Percentiles rank a stretch among this genome's conserved stretches.
These are phyloP conservation scores for Phytophthora cajani DNA, from an alignment of 352 stramenopile species.

Conservation along the genomic window DNA sequence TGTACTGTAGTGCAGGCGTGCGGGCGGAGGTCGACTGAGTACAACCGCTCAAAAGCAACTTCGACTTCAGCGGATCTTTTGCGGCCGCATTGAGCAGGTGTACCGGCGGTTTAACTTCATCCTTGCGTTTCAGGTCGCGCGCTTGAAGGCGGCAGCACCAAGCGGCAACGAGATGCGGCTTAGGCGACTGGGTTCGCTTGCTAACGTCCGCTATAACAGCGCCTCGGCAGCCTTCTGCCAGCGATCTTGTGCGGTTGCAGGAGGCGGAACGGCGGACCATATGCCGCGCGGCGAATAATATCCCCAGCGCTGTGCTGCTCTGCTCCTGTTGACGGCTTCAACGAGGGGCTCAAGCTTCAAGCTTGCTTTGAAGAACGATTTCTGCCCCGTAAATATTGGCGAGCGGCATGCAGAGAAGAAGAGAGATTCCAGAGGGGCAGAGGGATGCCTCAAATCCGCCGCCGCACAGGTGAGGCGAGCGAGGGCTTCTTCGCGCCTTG, in stretches of 20 bases:
- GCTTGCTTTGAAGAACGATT: neutral
- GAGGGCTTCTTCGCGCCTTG: neutral
- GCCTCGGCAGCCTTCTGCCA: conserved; percentile 1
- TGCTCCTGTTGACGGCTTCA: neutral
- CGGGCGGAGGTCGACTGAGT: neutral
- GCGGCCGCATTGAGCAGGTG: conserved; percentile 14
- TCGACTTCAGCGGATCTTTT: conserved; percentile 13
- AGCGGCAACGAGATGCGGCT: conserved; percentile 6
- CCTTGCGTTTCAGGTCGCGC: conserved; percentile 22
- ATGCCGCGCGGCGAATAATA: conserved; percentile 3
- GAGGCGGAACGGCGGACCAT: neutral
- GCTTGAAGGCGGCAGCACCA: conserved; percentile 20
- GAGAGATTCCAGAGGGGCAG: neutral
- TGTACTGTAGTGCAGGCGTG: neutral
- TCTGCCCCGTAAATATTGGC: neutral
- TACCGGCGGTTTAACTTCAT: conserved; percentile 21
- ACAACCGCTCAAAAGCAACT: neutral
- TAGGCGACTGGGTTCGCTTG: neutral
- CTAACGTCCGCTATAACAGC: neutral
- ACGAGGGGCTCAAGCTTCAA: neutral
- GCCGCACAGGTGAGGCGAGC: neutral
- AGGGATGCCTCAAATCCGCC: neutral
- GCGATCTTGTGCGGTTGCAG: neutral
- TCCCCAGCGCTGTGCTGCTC: neutral
- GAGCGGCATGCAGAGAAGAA: neutral